Evolutionary conservation across 1,284 basidiomycete species (phyloP), one percentile per base, ranked within the genome.

Genomic region (Meira nashicola): DNA sequence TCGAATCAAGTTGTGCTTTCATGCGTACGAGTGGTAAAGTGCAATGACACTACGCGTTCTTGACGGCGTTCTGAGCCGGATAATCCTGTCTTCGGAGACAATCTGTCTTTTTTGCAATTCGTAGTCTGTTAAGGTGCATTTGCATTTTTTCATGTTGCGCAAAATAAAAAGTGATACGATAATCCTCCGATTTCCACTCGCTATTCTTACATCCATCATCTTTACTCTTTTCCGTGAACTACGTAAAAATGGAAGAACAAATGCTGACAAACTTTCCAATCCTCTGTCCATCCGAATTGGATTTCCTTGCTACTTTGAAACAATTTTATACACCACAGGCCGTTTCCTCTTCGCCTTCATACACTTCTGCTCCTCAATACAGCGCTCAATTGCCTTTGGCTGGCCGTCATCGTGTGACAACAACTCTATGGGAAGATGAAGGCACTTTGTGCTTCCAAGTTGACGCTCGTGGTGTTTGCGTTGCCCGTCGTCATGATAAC

Each of bases 391-490:
- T 76, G 25, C 73, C 75, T 21, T 60, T 74, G n/a, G 67, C 67
- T 2, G 70, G 73, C 15, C 67, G 73, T 12, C 74, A 76, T 62
- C 74, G 75, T 21, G 74, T 78, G 33, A 76, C 76, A 19, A 76
- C 76, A 23, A 78, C 76, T 3, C 61, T 78, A 10, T 78, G 76
- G 76, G 74, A 78, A 60, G 76, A 78, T 46, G 76, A 78, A 57
- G 71, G 73, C 25, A 78, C 76, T 12, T 68, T 78, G 19, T 78
- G 76, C 60, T 78, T 77, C 62, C 76, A 78, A 62, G 76, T 78
- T 28, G 74, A 77, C 46, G 74, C 73, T 6, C 66, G 69, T 25
- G 76, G 76, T 40, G 73, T 77, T 17, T 77, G 74, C 55, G 74
- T 78, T 12, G 76, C 76, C n/a, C 65, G 76, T 12, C 62, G 76